Base-by-base conservation (phyloP, 2,329 filamentous ascomycete species). In the Elsinoe fawcettii region DNA sequence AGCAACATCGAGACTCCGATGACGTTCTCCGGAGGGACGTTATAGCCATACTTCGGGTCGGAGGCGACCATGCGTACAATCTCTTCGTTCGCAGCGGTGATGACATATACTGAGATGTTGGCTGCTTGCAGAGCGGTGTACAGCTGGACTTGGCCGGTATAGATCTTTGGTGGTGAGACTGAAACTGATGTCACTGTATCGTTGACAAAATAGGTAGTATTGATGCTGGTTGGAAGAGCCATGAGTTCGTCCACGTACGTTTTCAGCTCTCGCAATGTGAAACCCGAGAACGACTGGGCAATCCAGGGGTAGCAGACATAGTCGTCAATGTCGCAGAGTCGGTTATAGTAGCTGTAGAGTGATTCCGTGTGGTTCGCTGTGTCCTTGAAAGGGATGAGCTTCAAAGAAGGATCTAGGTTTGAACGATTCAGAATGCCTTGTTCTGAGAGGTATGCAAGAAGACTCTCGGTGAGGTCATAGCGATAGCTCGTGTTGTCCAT, bases 161-260 rank as follows among this genome's bases (percentile, higher is more conserved):
- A 75, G 43, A 74, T 56, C 49, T 64, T 66, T 27, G 74, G 74
- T 2, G 70, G 69, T 18, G 37, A 65, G 32, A 75, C 61, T 1
- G 66, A 63, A 2, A 62, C 63, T 1, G 65, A 16, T 0, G 67
- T 66, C 9, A 71, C 57, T 3, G 64, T 63, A 16, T 68, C 71
- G 16, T 60, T 70, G 8, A 71, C 67, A 44, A 64, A 73, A 61
- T 74, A 74, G 4, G 64, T 69, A n/a, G 67, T 66, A 4, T 66
- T 59, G 3, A 76, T 69, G 7, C 69, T 70, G 23, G 51, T 60
- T 64, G 74, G 71, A 58, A 73, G 68, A 1, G 73, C 69, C 66
- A 78, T 74, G 59, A 78, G 69, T 60, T 77, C 72, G 61, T 77
- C 77, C 1, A 76, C 72, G 60, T 75, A 74, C 58, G 69, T 71